These are phyloP conservation scores for Coemansia sp. DNA, from an alignment of 192 early-diverging fungal genomes.

Conservation along the genomic window DNA sequence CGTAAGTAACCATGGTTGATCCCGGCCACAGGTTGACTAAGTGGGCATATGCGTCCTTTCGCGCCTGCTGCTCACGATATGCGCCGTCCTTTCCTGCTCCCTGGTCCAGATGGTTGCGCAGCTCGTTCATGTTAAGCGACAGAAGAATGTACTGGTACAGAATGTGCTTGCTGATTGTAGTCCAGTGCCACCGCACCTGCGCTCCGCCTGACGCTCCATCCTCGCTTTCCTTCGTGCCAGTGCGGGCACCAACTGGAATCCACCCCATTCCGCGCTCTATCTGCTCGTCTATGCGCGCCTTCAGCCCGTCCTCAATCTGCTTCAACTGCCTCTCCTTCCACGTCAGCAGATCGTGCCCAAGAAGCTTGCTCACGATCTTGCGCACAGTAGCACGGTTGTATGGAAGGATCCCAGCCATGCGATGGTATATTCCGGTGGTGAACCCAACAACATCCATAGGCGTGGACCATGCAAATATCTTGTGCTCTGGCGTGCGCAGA, in stretches of 20 bases:
- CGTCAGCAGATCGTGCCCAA: slow-evolving; percentile 41
- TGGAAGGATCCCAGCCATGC: slow-evolving; percentile 37
- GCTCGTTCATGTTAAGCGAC: slow-evolving; percentile 44
- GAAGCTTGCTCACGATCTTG: slow-evolving; percentile 53
- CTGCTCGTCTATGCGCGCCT: slow-evolving; percentile 47
- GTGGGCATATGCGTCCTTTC: slow-evolving; percentile 55
- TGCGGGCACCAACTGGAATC: slow-evolving; percentile 42
- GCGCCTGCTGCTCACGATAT: slow-evolving; percentile 52
- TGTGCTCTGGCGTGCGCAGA: slow-evolving; percentile 41
- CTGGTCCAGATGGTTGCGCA: slow-evolving; percentile 34
- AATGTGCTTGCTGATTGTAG: slow-evolving; percentile 53
- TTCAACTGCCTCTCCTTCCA: slow-evolving; percentile 56
- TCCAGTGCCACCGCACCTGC: slow-evolving; percentile 57
- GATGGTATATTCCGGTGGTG: slow-evolving; percentile 37
- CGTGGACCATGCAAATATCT: slow-evolving; percentile 48
- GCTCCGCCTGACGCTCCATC: slow-evolving; percentile 19
- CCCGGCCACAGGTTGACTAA: slow-evolving; percentile 51
- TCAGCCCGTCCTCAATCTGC: slow-evolving; percentile 52
- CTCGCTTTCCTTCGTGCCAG: slow-evolving; percentile 28
- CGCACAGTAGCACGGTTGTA: slow-evolving; percentile 54
- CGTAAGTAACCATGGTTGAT: slow-evolving; percentile 52
- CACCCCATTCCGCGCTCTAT: slow-evolving; percentile 49
- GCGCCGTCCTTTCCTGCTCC: slow-evolving; percentile 27
- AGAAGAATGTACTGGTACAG: slow-evolving; percentile 56
- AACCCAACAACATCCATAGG: slow-evolving; percentile 53